phyloP scores from a whole-genome alignment of 331 rosid species.

The Malus hybrid region DNA sequence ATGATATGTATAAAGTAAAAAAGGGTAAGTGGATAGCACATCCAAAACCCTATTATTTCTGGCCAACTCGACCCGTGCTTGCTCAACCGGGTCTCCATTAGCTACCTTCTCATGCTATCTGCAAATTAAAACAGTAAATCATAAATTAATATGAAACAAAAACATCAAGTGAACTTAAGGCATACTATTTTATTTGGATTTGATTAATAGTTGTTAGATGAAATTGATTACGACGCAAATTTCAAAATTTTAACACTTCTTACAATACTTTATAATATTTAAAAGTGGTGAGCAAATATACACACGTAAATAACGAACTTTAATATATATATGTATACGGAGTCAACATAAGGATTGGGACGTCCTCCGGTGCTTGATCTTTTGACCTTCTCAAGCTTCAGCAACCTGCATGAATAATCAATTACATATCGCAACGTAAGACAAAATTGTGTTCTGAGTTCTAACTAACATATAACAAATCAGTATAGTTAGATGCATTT shows the following conservation, averaged over 20 bases:
- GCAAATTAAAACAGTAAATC: slow-evolving; percentile 12
- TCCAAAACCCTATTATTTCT: too few species aligned
- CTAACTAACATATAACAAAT: neutral
- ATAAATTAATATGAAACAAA: too few species aligned
- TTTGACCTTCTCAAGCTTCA: slow-evolving; percentile 60
- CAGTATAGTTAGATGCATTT: neutral
- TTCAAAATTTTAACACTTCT: too few species aligned
- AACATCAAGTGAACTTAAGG: too few species aligned
- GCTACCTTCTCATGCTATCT: slow-evolving; percentile 26
- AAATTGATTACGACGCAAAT: too few species aligned
- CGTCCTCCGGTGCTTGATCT: slow-evolving; percentile 90
- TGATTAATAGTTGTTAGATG: too few species aligned
- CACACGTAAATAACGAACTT: too few species aligned
- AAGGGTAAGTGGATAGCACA: rapidly evolving
- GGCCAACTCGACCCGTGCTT: too few species aligned
- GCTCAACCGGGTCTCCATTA: neutral
- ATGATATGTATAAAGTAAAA: too few species aligned
- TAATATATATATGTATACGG: slow-evolving; percentile 25
- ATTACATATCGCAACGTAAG: neutral
- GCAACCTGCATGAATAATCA: slow-evolving; percentile 39
- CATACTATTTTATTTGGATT: too few species aligned
- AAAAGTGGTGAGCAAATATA: too few species aligned
- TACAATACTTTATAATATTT: too few species aligned
- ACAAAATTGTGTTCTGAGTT: neutral
- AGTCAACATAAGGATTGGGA: slow-evolving; percentile 67